Evolutionary conservation across 2,329 filamentous ascomycete genomes (phyloP), one percentile per base, ranked within the genome.

Genomic region (Nemania sp.): DNA sequence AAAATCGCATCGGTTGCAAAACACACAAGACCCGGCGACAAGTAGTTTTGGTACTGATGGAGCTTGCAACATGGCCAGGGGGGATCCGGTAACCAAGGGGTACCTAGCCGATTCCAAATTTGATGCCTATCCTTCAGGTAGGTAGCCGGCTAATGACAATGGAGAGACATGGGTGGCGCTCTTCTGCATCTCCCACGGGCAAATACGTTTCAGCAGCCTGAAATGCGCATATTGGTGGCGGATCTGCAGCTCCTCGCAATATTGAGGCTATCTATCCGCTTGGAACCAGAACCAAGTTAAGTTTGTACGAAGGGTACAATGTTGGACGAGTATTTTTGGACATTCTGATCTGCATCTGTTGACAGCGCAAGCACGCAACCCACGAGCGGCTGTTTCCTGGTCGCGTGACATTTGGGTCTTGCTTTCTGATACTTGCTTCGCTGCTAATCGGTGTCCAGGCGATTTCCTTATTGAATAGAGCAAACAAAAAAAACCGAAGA

Each of bases 121-220:
- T 32, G 51, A 39, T 15, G 17, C 55, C 48, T 50, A 54, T 45
- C 25, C n/a, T 29, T 7, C 25, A 29, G 25, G 25, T 32, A 32
- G 10, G 39, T 20, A 12, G 39, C 13, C 37, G 20, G 55, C 59
- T 50, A 52, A 45, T 52, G 20, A 32, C 9, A 29, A 21, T 6
- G 43, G 37, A 50, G 15, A 49, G 12, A 20, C 18, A 4, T 39
- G 35, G 29, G 35, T 18, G 11, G 56, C 35, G 25, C 18, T 9
- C 15, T 21, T 43, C 48, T 37, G 12, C 17, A 18, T 25, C 52
- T 17, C n/a, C 39, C 32, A 29, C 43, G 46, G 45, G 43, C 43
- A 11, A 57, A 45, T 50, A 25, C 15, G 39, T 62, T 59, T 59
- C 55, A 32, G 53, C 12, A 42, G 20, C 18, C 47, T 20, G 11